Percentiles rank a stretch among this genome's conserved stretches.
Evolutionary conservation across 371 early-diverging fungal species (phyloP).

Genomic region (Mortierella sp.): DNA sequence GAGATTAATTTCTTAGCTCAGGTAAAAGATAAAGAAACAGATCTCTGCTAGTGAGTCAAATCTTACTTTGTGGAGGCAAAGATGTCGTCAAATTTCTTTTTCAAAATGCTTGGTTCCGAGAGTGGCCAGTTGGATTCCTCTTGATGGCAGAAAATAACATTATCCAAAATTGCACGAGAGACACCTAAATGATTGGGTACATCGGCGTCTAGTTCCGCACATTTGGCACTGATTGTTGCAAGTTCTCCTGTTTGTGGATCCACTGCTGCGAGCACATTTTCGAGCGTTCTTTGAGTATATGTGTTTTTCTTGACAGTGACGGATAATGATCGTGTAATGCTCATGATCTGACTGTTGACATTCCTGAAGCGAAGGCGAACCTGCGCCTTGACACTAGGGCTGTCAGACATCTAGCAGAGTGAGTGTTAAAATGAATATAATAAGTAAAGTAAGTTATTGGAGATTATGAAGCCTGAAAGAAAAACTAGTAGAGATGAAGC

Average conservation of each 20-base stretch:
- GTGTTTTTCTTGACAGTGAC: conserved; percentile 78
- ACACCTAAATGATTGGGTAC: conserved; percentile 92
- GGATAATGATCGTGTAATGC: conserved; percentile 85
- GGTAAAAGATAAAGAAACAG: conserved; percentile 18
- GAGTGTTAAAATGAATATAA: background rate
- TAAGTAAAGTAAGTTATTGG: background rate
- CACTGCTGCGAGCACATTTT: conserved; percentile 76
- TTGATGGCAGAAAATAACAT: conserved; percentile 99
- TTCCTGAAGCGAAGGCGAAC: conserved; percentile 91
- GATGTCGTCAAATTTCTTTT: conserved; percentile 99
- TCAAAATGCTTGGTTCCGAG: conserved; percentile 89
- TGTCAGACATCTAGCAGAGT: conserved; percentile 78
- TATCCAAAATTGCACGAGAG: conserved; percentile 94
- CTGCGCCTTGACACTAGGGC: conserved; percentile 94
- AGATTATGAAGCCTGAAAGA: background rate
- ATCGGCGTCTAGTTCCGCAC: conserved; percentile 91
- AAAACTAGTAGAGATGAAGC: background rate
- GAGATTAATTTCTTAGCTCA: background rate
- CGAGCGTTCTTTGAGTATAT: conserved; percentile 87
- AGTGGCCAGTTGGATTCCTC: conserved; percentile 99
- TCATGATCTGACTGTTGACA: conserved; percentile 81
- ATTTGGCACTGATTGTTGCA: conserved; percentile 81
- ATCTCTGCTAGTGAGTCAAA: conserved; percentile 17
- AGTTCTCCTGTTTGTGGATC: conserved; percentile 76
- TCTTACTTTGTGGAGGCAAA: conserved; percentile 91